These are phyloP conservation scores for Aspergillus latus DNA, from an alignment of 2,329 filamentous ascomycete genomes.

Conservation along the genomic window DNA sequence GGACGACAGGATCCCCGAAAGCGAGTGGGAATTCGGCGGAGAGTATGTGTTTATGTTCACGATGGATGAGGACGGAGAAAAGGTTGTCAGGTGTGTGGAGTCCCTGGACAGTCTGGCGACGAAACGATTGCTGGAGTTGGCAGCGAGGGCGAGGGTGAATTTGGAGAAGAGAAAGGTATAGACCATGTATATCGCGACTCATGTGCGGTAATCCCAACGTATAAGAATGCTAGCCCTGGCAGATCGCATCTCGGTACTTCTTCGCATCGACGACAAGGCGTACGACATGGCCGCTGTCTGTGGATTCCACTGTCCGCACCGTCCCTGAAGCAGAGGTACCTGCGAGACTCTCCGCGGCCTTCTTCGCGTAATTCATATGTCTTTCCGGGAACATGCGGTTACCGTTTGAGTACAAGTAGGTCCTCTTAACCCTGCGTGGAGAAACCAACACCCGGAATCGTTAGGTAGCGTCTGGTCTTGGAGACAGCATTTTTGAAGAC, in stretches of 20 bases:
- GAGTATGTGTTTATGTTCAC: constrained; percentile 8
- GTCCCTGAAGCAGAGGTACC: background rate
- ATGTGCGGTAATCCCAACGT: too few relatives aligned
- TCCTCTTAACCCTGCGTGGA: too few relatives aligned
- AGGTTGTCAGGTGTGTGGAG: background rate
- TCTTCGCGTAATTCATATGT: too few relatives aligned
- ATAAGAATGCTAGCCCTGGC: background rate
- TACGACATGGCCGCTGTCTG: background rate
- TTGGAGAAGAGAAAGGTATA: background rate
- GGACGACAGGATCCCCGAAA: background rate
- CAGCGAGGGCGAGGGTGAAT: background rate
- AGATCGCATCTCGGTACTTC: background rate
- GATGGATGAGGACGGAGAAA: constrained; percentile 1
- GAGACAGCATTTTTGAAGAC: too few relatives aligned
- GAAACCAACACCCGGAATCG: too few relatives aligned
- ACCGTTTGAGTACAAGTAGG: too few relatives aligned
- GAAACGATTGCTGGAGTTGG: background rate
- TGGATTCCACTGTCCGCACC: background rate
- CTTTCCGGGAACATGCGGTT: too few relatives aligned
- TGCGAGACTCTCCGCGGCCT: too few relatives aligned
- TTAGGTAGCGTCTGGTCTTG: too few relatives aligned
- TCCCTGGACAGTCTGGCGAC: constrained; percentile 7
- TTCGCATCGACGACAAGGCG: background rate
- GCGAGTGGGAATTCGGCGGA: background rate
- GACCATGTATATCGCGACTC: too few relatives aligned